Percentiles rank a stretch among this genome's conserved stretches.
Evolutionary conservation across 192 early-diverging fungal species (phyloP).

Genomic region (Radiomyces spectabilis): DNA sequence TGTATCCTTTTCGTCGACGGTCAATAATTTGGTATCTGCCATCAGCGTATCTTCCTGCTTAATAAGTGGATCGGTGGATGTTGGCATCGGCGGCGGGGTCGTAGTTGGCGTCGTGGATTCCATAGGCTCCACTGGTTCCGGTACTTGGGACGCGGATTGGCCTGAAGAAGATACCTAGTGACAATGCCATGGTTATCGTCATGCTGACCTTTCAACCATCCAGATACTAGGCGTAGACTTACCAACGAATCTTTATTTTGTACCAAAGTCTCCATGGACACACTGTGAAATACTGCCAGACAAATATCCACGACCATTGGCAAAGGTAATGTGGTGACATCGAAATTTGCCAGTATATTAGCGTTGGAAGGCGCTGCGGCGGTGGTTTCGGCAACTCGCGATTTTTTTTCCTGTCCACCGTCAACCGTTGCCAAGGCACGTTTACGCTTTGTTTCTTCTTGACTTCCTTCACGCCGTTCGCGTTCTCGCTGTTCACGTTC

Average conservation of each 20-base stretch:
- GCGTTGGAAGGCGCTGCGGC: not conserved
- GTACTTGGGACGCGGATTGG: not conserved
- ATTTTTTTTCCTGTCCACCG: conserved; percentile 2
- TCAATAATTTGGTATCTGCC: not conserved
- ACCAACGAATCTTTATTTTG: too few relatives aligned
- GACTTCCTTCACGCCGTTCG: not conserved
- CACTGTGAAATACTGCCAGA: conserved; percentile 21
- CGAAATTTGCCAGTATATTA: conserved; percentile 10
- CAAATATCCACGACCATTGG: conserved; percentile 20
- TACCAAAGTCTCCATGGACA: conserved; percentile 15
- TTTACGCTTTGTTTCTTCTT: conserved; percentile 10
- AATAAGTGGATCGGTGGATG: not conserved
- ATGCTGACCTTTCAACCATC: not conserved
- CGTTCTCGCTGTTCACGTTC: conserved; percentile 4
- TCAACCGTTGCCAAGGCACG: not conserved
- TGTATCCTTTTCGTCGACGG: not conserved
- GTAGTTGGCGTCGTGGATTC: not conserved
- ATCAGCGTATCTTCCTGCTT: not conserved
- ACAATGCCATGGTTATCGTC: not conserved
- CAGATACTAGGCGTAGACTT: too few relatives aligned
- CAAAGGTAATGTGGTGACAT: conserved; percentile 18
- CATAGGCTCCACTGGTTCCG: not conserved
- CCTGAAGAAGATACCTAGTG: not conserved
- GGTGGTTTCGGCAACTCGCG: not conserved
- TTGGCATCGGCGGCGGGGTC: too few relatives aligned